phyloP scores from a whole-genome alignment of 2,329 filamentous ascomycete species.

The Stagonosporopsis vannaccii region DNA sequence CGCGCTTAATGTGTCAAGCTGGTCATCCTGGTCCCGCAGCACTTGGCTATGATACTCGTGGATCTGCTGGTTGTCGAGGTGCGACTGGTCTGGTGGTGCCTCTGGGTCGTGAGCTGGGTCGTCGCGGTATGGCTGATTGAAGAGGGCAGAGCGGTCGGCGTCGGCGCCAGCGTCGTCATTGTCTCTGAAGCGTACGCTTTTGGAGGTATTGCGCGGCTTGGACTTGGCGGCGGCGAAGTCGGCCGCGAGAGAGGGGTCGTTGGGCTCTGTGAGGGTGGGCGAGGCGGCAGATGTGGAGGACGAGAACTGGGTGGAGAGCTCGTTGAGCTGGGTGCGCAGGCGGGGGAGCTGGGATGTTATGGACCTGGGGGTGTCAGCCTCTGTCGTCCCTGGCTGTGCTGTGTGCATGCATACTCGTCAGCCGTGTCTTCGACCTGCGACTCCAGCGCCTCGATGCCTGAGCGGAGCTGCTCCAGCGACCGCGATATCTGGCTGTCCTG shows the following conservation, averaged over 20 bases:
- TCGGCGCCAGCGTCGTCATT: slow-evolving; percentile 52
- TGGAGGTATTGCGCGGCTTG: slow-evolving; percentile 56
- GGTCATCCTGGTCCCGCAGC: slow-evolving; percentile 88
- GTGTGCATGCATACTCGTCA: slow-evolving; percentile 58
- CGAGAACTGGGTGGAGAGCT: slow-evolving; percentile 82
- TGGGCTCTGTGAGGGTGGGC: slow-evolving; percentile 53
- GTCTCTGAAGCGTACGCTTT: slow-evolving; percentile 89
- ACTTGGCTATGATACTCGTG: slow-evolving; percentile 83
- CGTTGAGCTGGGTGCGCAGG: slow-evolving; percentile 76
- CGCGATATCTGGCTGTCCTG: slow-evolving; percentile 90
- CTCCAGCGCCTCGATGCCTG: slow-evolving; percentile 76
- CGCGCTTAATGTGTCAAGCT: slow-evolving; percentile 86
- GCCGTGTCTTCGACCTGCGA: slow-evolving; percentile 65
- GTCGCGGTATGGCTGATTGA: slow-evolving; percentile 71
- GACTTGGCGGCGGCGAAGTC: slow-evolving; percentile 49
- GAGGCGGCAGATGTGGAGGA: slow-evolving; percentile 39
- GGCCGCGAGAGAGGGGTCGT: slow-evolving; percentile 49
- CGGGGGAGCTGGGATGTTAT: slow-evolving; percentile 66
- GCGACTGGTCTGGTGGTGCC: slow-evolving; percentile 58
- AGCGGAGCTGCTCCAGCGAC: slow-evolving; percentile 84
- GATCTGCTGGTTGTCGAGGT: slow-evolving; percentile 82
- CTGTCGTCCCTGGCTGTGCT: background rate
- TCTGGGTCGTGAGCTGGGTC: slow-evolving; percentile 59
- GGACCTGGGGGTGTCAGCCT: slow-evolving; percentile 28
- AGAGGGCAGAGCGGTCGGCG: slow-evolving; percentile 63